Conservation (phyloP, 306 rosid genomes). For the Abrus precatorius region DNA sequence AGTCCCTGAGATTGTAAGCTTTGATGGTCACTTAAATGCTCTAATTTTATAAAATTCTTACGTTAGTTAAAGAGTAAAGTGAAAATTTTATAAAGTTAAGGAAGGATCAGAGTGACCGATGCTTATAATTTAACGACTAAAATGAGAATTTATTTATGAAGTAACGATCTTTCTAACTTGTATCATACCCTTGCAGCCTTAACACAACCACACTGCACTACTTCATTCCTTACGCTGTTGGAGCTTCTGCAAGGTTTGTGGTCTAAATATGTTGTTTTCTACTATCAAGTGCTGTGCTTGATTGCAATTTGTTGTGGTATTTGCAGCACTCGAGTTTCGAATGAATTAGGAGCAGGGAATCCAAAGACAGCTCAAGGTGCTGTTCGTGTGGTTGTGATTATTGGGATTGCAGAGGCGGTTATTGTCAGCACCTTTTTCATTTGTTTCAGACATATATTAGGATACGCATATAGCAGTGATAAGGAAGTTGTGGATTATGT, state of each 20-base stretch:
- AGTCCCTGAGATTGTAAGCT: too few relatives aligned
- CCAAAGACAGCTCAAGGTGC: conserved; percentile 59
- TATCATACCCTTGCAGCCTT: conserved; percentile 53
- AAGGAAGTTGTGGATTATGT: conserved; percentile 59
- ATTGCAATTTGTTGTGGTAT: not conserved
- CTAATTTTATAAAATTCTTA: too few relatives aligned
- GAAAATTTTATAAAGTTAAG: too few relatives aligned
- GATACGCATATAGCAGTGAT: conserved; percentile 71
- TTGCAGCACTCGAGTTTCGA: conserved; percentile 74
- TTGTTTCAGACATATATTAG: conserved; percentile 51
- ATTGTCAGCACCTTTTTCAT: conserved; percentile 55
- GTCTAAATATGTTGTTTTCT: not conserved
- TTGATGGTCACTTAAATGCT: too few relatives aligned
- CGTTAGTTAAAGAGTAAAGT: too few relatives aligned
- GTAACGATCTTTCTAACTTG: conserved; percentile 29
- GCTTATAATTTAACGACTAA: too few relatives aligned
- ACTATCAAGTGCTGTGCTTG: not conserved
- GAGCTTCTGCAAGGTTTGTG: conserved; percentile 65
- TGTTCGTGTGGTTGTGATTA: conserved; percentile 52
- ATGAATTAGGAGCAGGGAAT: conserved; percentile 76
- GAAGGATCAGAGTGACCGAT: too few relatives aligned
- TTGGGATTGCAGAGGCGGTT: conserved; percentile 58
- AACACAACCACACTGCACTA: conserved; percentile 54
- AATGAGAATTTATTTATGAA: too few relatives aligned
- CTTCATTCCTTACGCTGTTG: conserved; percentile 58